Evolutionary conservation across 2,329 filamentous ascomycete species (phyloP), one percentile per base, ranked within the genome.

Genomic region (Nakataea oryzae): DNA sequence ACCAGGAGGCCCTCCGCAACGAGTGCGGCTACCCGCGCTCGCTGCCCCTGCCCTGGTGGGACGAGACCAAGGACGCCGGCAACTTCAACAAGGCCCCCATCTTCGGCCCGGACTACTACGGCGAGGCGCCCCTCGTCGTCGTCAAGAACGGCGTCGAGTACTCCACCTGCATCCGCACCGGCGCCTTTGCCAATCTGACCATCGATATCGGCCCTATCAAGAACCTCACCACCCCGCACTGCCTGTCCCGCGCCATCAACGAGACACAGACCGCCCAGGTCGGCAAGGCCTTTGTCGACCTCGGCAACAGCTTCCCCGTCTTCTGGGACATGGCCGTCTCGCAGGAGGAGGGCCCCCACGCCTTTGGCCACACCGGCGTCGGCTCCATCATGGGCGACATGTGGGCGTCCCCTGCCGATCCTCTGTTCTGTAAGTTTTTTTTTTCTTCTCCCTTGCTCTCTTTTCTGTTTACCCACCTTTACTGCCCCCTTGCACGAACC

Each of bases 21-120:
- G 64, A 68, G 61, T 68, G 66, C 61, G 66, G 66, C 26, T 68
- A 67, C 61, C 57, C 57, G 29, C 57, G 57, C 29, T 61, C 32
- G 2, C 65, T 66, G 11, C 61, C 60, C 28, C 66, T 64, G 24
- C 66, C 66, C 29, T 58, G 57, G 57, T 58, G 57, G 57, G 57
- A 58, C 57, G 57, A 58, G 57, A 58, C 57, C 29, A 58, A 58
- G 57, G 57, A 58, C 57, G n/a, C 57, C 13, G 57, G 57, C 8
- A 58, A 34, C 5, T 58, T 58, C 14, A 4, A 14, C 57, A 26
- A 34, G 21, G 26, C 57, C 21, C 6, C 6, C 29, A 34, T 58
- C 57, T 58, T 58, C 29, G 26, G 27, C 0, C 57, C 57, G 9
- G 57, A 58, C 0, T 50, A 60, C 34, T 58, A 58, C 57, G 57